Base-by-base conservation (phyloP, 805 yeast species). In the Tetrapisispora nanseiensis region DNA sequence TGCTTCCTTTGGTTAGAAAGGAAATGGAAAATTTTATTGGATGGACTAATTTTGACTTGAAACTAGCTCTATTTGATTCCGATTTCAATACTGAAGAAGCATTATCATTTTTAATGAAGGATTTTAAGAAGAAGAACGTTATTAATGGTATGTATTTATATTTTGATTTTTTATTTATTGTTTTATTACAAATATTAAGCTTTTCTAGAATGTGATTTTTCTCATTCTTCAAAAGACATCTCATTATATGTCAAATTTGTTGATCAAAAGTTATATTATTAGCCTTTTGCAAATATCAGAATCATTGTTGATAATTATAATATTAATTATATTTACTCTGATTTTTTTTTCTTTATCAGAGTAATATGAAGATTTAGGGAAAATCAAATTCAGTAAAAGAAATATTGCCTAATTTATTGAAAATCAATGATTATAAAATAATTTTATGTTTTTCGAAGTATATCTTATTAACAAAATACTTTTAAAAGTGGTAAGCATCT, bases 1-100 rank as follows among this genome's bases (percentile, higher is more conserved):
- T 63, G n/a, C 64, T 77, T 31, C 80, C 81, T 2, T 37, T 51
- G 19, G 58, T 72, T 19, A 70, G 69, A 50, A 47, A 60, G 30
- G 54, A 53, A 40, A 51, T 73, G 41, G 61, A 51, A 24, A 59
- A 64, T 16, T 75, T 72, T 49, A 65, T 69, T 42, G 68, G 72
- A 28, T 63, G 65, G 50, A 55, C 51, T 18, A 69, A 75, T 30
- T 43, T 62, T 12, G 68, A 68, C 33, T 57, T 78, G 41, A 78
- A 78, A 53, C 71, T 74, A 51, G 68, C 74, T 1, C 63, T 78
- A 6, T 76, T 74, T 61, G 70, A 64, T 51, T 71, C 71, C 45
- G 71, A 74, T 51, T 78, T 70, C 51, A 71, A 70, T 28, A 43
- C 70, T 3, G 70, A 67, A 6, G 69, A 69, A 11, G 61, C 81